phyloP scores from a whole-genome alignment of 495 filamentous ascomycete species.

The Peziza echinospora region DNA sequence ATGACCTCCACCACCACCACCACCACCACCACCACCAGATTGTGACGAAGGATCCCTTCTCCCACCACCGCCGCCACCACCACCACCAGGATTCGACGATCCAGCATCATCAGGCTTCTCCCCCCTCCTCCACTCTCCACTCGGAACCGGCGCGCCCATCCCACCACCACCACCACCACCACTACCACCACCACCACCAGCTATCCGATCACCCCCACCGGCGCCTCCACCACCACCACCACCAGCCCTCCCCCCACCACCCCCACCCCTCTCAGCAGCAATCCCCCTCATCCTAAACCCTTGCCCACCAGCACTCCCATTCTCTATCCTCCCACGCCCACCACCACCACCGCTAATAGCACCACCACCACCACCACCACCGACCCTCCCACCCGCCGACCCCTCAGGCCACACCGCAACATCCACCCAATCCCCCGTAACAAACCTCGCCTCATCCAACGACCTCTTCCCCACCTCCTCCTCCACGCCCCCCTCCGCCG shows the following conservation, averaged over 20 bases:
- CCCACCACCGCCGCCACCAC: slow-evolving; percentile 22
- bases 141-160: slow-evolving; percentile 23
- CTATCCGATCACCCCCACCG: slow-evolving; percentile 2
- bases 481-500: slow-evolving; percentile 45
- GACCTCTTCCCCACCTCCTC: slow-evolving; percentile 37
- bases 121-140: slow-evolving; percentile 38
- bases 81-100: slow-evolving; percentile 5
- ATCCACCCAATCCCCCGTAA: slow-evolving; percentile 72
- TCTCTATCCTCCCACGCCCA: slow-evolving; percentile 21
- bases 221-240: slow-evolving; percentile 20
- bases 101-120: slow-evolving; percentile 30
- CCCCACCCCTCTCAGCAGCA: slow-evolving; percentile 7
- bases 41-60: too few relatives aligned
- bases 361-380: slow-evolving; percentile 22
- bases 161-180: slow-evolving; percentile 17
- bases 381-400: slow-evolving; percentile 41
- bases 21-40: not conserved
- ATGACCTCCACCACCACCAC: slow-evolving; percentile 1
- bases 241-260: slow-evolving; percentile 12
- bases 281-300: slow-evolving; percentile 18
- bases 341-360: slow-evolving; percentile 24
- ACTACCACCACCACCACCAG: slow-evolving; percentile 13
- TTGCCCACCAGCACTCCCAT: slow-evolving; percentile 12
- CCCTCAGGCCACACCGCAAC: slow-evolving; percentile 56
- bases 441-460: slow-evolving; percentile 50